Conservation (phyloP, 352 stramenopile species). For the Globisporangium perplexum region DNA sequence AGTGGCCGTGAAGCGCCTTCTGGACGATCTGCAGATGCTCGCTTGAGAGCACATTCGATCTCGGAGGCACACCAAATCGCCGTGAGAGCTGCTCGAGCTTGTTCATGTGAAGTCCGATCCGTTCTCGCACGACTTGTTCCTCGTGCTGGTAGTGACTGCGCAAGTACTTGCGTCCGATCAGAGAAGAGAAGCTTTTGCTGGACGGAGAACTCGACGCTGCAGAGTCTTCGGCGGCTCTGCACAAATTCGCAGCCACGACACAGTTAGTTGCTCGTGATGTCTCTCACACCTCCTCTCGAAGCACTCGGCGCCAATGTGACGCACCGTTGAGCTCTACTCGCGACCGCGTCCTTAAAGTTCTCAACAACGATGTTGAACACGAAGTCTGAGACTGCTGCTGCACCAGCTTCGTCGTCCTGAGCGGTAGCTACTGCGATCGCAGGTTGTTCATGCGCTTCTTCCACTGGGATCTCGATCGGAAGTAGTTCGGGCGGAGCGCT, state of each 20-base stretch:
- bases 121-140: slow-evolving; percentile 31
- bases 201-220: background rate
- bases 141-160: slow-evolving; percentile 43
- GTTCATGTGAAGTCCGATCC: slow-evolving; percentile 26
- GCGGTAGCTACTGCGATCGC: background rate
- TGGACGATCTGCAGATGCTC: slow-evolving; percentile 46
- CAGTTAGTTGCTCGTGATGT: background rate
- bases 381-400: slow-evolving; percentile 5
- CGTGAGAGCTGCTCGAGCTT: slow-evolving; percentile 35
- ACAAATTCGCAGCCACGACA: background rate
- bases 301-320: background rate
- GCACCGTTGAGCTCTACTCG: slow-evolving; percentile 31
- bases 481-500: background rate
- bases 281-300: no score
- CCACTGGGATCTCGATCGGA: background rate
- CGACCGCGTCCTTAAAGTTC: slow-evolving; percentile 16
- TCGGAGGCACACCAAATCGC: slow-evolving; percentile 41
- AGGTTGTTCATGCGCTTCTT: background rate
- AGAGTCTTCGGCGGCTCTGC: slow-evolving; percentile 4
- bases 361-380: slow-evolving; percentile 10
- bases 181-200: slow-evolving; percentile 25
- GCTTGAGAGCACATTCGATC: slow-evolving; percentile 32
- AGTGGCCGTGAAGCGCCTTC: slow-evolving; percentile 47
- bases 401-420: background rate
- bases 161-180: slow-evolving; percentile 38